Evolutionary conservation across 164 flowering plant genomes (phyloP).

Genomic region (Kalanchoe fedtschenkoi): DNA sequence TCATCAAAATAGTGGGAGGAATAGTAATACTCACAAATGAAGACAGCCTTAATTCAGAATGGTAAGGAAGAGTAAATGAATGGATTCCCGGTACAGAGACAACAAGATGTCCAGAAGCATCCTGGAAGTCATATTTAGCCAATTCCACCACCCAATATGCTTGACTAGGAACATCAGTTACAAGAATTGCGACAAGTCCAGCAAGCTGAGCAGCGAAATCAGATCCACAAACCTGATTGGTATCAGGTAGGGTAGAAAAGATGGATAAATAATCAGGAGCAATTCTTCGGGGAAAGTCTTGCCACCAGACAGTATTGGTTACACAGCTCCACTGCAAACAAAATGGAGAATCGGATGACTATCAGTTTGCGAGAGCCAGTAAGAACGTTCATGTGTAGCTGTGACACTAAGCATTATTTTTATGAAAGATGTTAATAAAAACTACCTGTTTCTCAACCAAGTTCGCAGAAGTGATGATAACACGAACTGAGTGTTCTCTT

Average conservation of each 20-base stretch:
- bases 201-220: constrained; percentile 91
- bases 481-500: constrained; percentile 64
- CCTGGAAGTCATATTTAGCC: constrained; percentile 61
- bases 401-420: too few species aligned
- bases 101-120: constrained; percentile 57
- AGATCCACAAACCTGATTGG: constrained; percentile 27
- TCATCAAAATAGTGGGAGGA: not conserved
- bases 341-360: not conserved
- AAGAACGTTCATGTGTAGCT: not conserved
- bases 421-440: not conserved
- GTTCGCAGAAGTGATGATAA: constrained; percentile 80
- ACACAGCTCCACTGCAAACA: constrained; percentile 69
- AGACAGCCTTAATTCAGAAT: constrained; percentile 26
- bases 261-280: constrained; percentile 48
- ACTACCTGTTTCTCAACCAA: constrained; percentile 72
- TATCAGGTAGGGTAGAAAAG: constrained; percentile 26
- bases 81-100: constrained; percentile 82
- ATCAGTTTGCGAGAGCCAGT: constrained; percentile 2
- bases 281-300: constrained; percentile 68
- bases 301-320: constrained; percentile 97
- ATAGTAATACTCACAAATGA: constrained; percentile 11
- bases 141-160: constrained; percentile 67
- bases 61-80: constrained; percentile 18
- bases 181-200: constrained; percentile 66
- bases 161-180: constrained; percentile 63